Evolutionary conservation across 2,329 filamentous ascomycete genomes (phyloP), one percentile per base, ranked within the genome.

Genomic region (Verticillium isaacii): DNA sequence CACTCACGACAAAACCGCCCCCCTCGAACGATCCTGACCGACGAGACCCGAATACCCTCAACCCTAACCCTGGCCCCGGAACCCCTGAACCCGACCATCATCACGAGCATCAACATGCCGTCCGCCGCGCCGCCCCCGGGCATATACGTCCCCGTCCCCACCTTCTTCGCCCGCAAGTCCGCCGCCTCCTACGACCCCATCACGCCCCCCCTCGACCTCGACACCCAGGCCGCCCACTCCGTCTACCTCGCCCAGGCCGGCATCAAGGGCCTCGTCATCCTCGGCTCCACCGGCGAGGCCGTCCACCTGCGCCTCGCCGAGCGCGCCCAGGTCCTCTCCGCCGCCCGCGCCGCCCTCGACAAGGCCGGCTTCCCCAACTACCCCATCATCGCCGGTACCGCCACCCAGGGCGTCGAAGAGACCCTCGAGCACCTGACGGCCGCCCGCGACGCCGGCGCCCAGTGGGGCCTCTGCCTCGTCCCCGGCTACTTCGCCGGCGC

Each of bases 281-380:
- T 89, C 58, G 87, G 87, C 29, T 86, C 82, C 45, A 89, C 86
- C 0, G 87, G 87, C 62, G 87, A 89, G 71, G 84, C 85, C 0
- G 82, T 89, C 54, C 86, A 88, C 71, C 76, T 89, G 57, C 80
- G 82, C 23, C 77, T 78, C n/a, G 68, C 75, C n/a, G 86, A 89
- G 66, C 83, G 86, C 37, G 77, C 76, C 61, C 74, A 79, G 55
- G 74, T 89, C 56, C 77, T 89, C 50, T 74, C 75, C n/a, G 80
- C 80, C 59, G 81, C 87, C 59, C 80, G 85, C 60, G 77, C 81
- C 66, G 84, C 80, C 7, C 77, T 89, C 39, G 78, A 82, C 61
- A 76, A 78, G 58, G 83, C 80, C 3, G 85, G 85, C 2, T 87
- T 81, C 72, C 73, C 76, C 15, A 78, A 84, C 67, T 85, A 86